A percentile compares a stretch with the other conserved stretches of the same genome.
These are phyloP conservation scores for Scedosporium boydii DNA, from an alignment of 2,329 filamentous ascomycete species.

Conservation along the genomic window DNA sequence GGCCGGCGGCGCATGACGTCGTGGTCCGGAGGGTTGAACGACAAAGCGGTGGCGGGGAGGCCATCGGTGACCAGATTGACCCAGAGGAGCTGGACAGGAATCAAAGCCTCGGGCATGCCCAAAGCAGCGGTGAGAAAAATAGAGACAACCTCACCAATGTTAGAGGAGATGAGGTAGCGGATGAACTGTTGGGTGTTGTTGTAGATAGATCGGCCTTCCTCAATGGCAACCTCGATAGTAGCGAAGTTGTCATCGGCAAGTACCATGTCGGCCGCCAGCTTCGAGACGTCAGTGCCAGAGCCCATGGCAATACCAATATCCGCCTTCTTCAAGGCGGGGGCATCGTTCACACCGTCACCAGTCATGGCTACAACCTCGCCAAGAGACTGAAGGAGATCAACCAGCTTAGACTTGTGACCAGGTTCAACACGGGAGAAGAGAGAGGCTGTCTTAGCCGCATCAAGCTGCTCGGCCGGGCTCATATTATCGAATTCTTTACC, in stretches of 20 bases:
- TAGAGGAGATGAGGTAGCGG: constrained; percentile 96
- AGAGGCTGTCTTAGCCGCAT: constrained; percentile 75
- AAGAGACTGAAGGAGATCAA: constrained; percentile 86
- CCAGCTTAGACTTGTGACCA: constrained; percentile 91
- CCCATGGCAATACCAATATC: constrained; percentile 99
- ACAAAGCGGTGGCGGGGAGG: constrained; percentile 88
- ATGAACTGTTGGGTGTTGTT: constrained; percentile 99
- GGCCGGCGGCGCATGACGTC: constrained; percentile 94
- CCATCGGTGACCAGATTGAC: constrained; percentile 98
- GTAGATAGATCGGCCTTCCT: constrained; percentile 96
- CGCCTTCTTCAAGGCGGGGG: constrained; percentile 93
- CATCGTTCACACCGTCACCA: constrained; percentile 96
- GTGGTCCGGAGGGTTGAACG: constrained; percentile 97
- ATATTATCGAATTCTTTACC: constrained; percentile 90
- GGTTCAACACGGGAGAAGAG: constrained; percentile 96
- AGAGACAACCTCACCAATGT: constrained; percentile 97
- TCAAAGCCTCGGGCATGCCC: constrained; percentile 94
- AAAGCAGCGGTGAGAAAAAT: constrained; percentile 96
- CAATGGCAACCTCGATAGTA: constrained; percentile 90
- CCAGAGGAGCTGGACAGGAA: constrained; percentile 96
- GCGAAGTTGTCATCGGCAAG: constrained; percentile 98
- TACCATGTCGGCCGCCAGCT: constrained; percentile 96
- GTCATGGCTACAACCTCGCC: constrained; percentile 99
- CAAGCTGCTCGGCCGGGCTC: constrained; percentile 66
- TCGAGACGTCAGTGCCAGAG: constrained; percentile 92